Percentiles rank a stretch among this genome's conserved stretches.
Evolutionary conservation across 2,329 filamentous ascomycete species (phyloP).

Genomic region (Torrubiella hemipterigena): DNA sequence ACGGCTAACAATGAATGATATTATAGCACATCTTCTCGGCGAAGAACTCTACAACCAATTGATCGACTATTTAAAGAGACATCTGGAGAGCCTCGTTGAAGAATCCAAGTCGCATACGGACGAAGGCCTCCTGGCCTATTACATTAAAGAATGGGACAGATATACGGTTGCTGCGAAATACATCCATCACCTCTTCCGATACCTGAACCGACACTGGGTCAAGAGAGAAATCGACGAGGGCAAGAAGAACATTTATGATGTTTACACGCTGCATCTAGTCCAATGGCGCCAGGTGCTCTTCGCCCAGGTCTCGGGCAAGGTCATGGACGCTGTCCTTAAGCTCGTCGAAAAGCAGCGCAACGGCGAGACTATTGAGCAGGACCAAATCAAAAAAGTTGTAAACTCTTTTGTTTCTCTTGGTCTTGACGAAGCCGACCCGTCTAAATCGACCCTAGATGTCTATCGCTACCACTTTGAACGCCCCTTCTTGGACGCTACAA

Average conservation of each 20-base stretch:
- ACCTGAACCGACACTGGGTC: constrained; percentile 97
- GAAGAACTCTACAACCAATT: constrained; percentile 93
- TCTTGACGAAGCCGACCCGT: constrained; percentile 82
- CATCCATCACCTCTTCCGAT: constrained; percentile 92
- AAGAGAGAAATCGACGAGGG: constrained; percentile 98
- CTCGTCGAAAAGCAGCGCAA: constrained; percentile 95
- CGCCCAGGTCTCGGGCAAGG: constrained; percentile 66
- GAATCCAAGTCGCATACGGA: constrained; percentile 73
- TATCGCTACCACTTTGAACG: constrained; percentile 88
- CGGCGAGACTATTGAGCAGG: constrained; percentile 94
- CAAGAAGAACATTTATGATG: constrained; percentile 96
- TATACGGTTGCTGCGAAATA: constrained; percentile 96
- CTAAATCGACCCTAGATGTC: constrained; percentile 89
- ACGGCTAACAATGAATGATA: background rate
- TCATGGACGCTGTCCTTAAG: constrained; percentile 91
- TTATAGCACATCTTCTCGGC: constrained; percentile 74
- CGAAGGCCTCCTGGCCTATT: constrained; percentile 81
- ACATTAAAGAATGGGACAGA: constrained; percentile 92
- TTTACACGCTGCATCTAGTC: constrained; percentile 92
- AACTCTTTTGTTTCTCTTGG: constrained; percentile 94
- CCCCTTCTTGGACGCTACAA: constrained; percentile 80
- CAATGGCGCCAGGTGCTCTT: constrained; percentile 94
- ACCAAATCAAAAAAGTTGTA: constrained; percentile 93
- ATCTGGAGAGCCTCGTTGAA: constrained; percentile 59
- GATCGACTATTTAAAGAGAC: constrained; percentile 68